Evolutionary conservation across 345 rosid genomes (phyloP).

Genomic region (Bruguiera parviflora): DNA sequence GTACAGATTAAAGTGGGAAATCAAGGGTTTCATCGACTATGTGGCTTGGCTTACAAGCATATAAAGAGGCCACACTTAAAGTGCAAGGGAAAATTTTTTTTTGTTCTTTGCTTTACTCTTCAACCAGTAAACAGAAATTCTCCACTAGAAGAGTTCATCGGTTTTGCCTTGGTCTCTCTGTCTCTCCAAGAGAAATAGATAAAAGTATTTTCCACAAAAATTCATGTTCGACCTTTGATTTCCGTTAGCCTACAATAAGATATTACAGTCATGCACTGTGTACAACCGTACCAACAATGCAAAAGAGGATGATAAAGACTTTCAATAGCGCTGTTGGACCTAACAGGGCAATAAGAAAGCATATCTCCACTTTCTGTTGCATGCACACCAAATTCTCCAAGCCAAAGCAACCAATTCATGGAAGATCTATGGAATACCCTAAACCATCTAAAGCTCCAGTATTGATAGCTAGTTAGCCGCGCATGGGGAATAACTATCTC

Average conservation of each 20-base stretch:
- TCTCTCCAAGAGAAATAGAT: constrained; percentile 17
- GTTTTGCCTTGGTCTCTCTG: constrained; percentile 18
- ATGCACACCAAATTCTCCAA: constrained; percentile 40
- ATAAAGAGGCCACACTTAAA: constrained; percentile 76
- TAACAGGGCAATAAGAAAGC: constrained; percentile 30
- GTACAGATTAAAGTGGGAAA: constrained; percentile 44
- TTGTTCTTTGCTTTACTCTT: constrained; percentile 87
- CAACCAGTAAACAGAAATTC: constrained; percentile 41
- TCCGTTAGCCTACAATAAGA: constrained; percentile 10
- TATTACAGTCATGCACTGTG: constrained; percentile 6
- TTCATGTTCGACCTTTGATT: background rate
- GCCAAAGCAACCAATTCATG: constrained; percentile 32
- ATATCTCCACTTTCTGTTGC: constrained; percentile 22
- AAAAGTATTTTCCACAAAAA: constrained; percentile 10
- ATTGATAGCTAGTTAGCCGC: background rate
- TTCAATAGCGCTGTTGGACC: constrained; percentile 39
- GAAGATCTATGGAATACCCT: constrained; percentile 8
- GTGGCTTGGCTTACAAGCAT: constrained; percentile 94
- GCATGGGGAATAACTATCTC: constrained; percentile 11
- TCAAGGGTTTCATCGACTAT: constrained; percentile 39
- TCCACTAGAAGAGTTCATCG: constrained; percentile 40
- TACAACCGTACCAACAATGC: constrained; percentile 8
- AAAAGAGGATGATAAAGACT: constrained; percentile 10
- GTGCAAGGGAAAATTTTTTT: constrained; percentile 65
- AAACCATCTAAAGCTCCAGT: background rate